Evolutionary conservation across 768 basidiomycete species (phyloP), one percentile per base, ranked within the genome.

Genomic region (Cubamyces sp.): DNA sequence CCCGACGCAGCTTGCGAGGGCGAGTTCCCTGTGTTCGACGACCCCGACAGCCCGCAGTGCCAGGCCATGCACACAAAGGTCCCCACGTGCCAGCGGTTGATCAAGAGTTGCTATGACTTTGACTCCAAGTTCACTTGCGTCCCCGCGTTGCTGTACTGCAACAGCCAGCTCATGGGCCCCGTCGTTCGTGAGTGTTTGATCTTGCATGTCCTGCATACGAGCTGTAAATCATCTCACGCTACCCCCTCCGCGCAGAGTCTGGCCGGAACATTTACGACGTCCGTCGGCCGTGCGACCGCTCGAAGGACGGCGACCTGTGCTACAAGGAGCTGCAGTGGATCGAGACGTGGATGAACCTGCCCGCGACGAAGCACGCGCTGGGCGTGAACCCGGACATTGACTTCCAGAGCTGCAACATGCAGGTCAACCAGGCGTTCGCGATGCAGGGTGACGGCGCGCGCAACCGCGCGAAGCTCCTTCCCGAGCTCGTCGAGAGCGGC

Each of bases 381-480:
- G 94, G 94, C 49, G 92, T 85, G 16, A 79, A 87, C 66, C 81
- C 84, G 1, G 73, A 79, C 3, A 73, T 76, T 51, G 77, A 79
- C 0, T 94, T 93, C 70, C 78, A 82, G 63, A 82, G 82, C n/a
- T 94, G 92, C 75, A 93, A 87, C 67, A 82, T 81, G 82, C 77
- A 88, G 52, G 84, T 97, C 57, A 94, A 95, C 77, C 85, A 86
- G 71, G 89, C 83, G 5, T 96, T 96, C 77, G 71, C 80, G 57
- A 71, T 87, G 69, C 89, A 92, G 70, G 96, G 96, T 28, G 96
- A 98, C 70, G 86, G 87, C 9, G 86, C 91, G 82, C 92, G 88
- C 71, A 90, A 97, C 74, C 87, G 87, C 34, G 91, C 93, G 0
- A 74, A 76, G 34, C 80, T 97, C 11, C 79, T 98, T 11, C 89